These are phyloP conservation scores for Cyberlindnera sargentensis DNA, from an alignment of 805 yeast species.

Conservation along the genomic window DNA sequence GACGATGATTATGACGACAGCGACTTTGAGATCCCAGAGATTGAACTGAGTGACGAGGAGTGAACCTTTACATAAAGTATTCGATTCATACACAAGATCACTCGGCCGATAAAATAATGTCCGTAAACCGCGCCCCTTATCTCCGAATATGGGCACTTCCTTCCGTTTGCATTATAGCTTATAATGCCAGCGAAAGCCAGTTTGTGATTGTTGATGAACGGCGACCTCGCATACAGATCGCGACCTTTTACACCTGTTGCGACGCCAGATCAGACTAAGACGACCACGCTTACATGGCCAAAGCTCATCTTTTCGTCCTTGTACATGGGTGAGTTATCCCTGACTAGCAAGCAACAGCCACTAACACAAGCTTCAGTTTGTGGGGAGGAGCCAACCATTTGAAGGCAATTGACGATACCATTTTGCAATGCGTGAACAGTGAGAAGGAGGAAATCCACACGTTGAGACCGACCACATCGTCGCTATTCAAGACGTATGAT, in stretches of 20 bases:
- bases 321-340: slow-evolving; percentile 59
- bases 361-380: slow-evolving; percentile 24
- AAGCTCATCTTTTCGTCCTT: slow-evolving; percentile 55
- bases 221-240: too few relatives aligned
- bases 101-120: too few relatives aligned
- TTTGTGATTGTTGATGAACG: too few relatives aligned
- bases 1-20: slow-evolving; percentile 38
- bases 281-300: slow-evolving; percentile 7
- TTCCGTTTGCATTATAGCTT: too few relatives aligned
- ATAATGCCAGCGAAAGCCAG: too few relatives aligned
- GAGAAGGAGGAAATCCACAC: slow-evolving; percentile 37
- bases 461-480: slow-evolving; percentile 51
- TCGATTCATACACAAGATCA: too few relatives aligned
- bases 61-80: not conserved
- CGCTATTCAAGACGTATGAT: slow-evolving; percentile 74
- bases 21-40: slow-evolving; percentile 47
- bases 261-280: not conserved
- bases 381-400: slow-evolving; percentile 66
- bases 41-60: slow-evolving; percentile 28
- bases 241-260: too few relatives aligned
- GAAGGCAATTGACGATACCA: slow-evolving; percentile 36
- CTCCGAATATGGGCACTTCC: too few relatives aligned
- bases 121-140: too few relatives aligned
- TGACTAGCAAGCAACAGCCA: not conserved
- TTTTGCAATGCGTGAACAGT: slow-evolving; percentile 31